Evolutionary conservation across 2,329 filamentous ascomycete genomes (phyloP), one percentile per base, ranked within the genome.

Genomic region (Bipolaris victoriae): DNA sequence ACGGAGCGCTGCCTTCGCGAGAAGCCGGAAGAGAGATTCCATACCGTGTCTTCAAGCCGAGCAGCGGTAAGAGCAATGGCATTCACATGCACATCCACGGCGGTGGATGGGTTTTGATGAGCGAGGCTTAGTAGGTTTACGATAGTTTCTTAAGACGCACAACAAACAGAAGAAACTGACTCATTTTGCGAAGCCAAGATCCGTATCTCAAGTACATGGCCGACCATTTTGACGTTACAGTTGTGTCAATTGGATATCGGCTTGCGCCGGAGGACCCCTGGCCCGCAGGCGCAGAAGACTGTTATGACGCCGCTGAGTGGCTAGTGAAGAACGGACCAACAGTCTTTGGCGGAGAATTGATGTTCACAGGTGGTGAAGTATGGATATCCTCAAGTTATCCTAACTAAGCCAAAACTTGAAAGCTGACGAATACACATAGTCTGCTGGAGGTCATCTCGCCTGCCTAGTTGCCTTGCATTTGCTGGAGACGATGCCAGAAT

Each of bases 241-340:
- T 83, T 15, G 70, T 88, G 11, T 84, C 81, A 0, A 79, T 87
- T 6, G 85, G 84, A 1, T 88, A 88, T 67, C 78, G 86, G 26
- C 79, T 86, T 16, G 84, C 85, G 0, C 86, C 86, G 0, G 85
- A 88, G 66, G 57, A 86, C 62, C 83, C 84, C 0, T 87, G 80
- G 67, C 85, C 86, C 0, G 78, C 78, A 0, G 81, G 78, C 0
- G 78, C 80, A 3, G 77, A 87, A 50, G 86, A 88, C 68, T 85
- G 83, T 71, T 80, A 82, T 63, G 85, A 87, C 65, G 83, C 79
- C 3, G 84, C 79, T 0, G 80, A 83, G 56, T 83, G 82, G 70
- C 74, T 87, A 1, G 70, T 83, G 24, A 79, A 83, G 51, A 76
- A 84, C 56, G 78, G 79, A 0, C 68, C 78, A 45, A 64, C 64